Evolutionary conservation across 371 early-diverging fungal species (phyloP).

Genomic region (Dinochytrium kinnereticum): DNA sequence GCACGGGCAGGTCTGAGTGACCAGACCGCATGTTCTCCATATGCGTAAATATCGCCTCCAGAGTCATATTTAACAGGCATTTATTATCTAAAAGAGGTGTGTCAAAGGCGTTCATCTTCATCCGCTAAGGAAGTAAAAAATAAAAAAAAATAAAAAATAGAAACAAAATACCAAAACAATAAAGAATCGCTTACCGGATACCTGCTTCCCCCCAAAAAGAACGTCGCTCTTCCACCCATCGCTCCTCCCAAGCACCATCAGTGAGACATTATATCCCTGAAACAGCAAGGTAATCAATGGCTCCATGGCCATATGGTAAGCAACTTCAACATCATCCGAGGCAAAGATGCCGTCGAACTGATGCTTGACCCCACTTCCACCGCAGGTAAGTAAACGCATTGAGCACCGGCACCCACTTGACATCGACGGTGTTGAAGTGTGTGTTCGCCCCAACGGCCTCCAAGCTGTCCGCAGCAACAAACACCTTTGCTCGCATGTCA

Average conservation of each 20-base stretch:
- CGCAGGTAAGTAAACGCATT: not conserved
- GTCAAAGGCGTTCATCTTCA: no score
- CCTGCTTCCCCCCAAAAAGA: not conserved
- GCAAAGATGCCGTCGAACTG: not conserved
- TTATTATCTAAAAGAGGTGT: no score
- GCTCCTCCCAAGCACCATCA: not conserved
- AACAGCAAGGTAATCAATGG: not conserved
- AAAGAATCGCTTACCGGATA: not conserved
- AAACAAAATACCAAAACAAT: no score
- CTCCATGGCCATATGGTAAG: not conserved
- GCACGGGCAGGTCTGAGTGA: no score
- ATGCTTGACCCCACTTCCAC: not conserved
- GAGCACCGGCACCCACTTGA: not conserved
- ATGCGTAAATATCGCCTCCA: no score
- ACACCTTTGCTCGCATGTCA: not conserved
- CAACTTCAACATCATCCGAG: not conserved
- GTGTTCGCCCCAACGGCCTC: not conserved
- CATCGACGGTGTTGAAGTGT: not conserved
- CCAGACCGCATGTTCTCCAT: no score
- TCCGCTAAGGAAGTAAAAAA: no score
- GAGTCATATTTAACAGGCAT: no score
- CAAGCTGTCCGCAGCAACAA: not conserved
- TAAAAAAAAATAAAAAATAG: no score
- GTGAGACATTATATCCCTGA: not conserved
- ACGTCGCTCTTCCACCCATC: not conserved